phyloP scores from a whole-genome alignment of 1,139 yeast species.

The Protomyces gravidus region DNA sequence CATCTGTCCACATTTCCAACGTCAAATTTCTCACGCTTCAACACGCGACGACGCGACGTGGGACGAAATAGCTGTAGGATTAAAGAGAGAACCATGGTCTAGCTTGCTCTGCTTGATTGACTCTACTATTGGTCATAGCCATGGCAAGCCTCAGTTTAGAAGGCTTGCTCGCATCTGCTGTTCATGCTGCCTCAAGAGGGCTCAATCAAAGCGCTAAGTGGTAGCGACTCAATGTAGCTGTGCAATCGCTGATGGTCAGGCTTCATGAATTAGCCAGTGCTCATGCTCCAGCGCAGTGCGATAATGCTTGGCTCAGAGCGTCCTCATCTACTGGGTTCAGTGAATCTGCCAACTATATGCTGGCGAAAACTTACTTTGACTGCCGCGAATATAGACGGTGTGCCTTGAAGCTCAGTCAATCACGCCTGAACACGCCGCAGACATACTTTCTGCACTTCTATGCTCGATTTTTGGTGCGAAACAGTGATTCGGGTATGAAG shows the following conservation, averaged over 20 bases:
- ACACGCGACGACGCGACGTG: too few species aligned
- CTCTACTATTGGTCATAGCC: too few species aligned
- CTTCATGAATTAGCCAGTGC: neutral
- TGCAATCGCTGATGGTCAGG: neutral
- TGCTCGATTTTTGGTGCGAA: conserved; percentile 49
- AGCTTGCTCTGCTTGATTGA: too few species aligned
- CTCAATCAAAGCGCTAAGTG: neutral
- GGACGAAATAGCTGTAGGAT: too few species aligned
- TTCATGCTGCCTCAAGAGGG: neutral
- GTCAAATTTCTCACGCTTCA: too few species aligned
- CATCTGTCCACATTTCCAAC: too few species aligned
- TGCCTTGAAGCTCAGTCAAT: conserved; percentile 42
- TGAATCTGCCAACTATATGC: neutral
- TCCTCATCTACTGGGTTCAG: neutral
- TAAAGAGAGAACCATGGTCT: too few species aligned
- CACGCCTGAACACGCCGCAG: neutral
- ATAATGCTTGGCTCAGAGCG: too few species aligned
- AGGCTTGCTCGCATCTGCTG: neutral
- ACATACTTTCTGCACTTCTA: conserved; percentile 5
- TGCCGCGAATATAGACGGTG: conserved; percentile 85
- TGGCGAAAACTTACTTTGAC: conserved; percentile 73
- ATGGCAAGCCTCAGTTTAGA: too few species aligned
- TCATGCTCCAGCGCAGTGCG: too few species aligned
- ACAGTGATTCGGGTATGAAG: conserved; percentile 51
- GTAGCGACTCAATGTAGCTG: neutral